These are phyloP conservation scores for Nakazawaea ambrosiae DNA, from an alignment of 805 yeast species.

Conservation along the genomic window DNA sequence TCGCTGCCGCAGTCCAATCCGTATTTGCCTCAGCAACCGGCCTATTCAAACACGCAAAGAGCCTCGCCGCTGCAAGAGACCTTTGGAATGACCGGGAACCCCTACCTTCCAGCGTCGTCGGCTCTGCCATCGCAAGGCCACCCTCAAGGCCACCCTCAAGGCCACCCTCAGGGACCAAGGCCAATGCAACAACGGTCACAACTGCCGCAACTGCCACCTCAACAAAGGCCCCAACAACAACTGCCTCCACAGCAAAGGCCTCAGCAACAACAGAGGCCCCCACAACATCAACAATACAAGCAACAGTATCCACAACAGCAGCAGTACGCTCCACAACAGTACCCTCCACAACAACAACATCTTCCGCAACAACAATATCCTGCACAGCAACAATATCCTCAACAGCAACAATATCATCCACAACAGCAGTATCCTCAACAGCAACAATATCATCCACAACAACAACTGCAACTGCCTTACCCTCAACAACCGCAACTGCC, in stretches of 20 bases:
- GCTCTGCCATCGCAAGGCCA: constrained; percentile 6
- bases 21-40: neutral
- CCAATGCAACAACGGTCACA: constrained; percentile 10
- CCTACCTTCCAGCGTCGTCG: neutral
- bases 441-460: constrained; percentile 7
- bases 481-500: neutral
- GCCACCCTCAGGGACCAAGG: constrained; percentile 12
- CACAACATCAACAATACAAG: constrained; percentile 4
- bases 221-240: constrained; percentile 4
- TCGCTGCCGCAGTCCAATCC: constrained; percentile 3
- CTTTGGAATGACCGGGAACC: neutral
- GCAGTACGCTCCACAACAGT: constrained; percentile 6
- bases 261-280: constrained; percentile 5
- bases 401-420: constrained; percentile 6
- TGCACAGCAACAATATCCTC: neutral
- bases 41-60: neutral
- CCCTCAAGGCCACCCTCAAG: too few relatives aligned
- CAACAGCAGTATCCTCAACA: constrained; percentile 11
- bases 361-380: constrained; percentile 9
- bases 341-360: constrained; percentile 11
- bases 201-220: constrained; percentile 6
- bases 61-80: constrained; percentile 1
- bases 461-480: neutral
- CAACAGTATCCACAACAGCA: constrained; percentile 2
- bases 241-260: constrained; percentile 5